phyloP scores from a whole-genome alignment of 2,329 filamentous ascomycete genomes.

The Hymenoscyphus fraxineus region DNA sequence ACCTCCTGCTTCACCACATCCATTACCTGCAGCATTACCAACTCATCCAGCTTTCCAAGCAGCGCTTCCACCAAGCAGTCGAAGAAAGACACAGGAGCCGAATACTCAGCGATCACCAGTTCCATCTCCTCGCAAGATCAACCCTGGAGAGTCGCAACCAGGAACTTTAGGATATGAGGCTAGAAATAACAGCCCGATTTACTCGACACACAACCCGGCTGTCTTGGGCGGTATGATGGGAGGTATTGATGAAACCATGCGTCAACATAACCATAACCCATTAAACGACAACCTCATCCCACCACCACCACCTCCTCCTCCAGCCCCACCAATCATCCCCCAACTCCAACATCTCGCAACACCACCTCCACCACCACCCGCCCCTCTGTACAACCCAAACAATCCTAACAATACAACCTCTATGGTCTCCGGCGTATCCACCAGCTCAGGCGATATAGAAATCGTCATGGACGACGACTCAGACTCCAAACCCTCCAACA shows the following conservation, averaged over 20 bases:
- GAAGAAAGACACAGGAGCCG: conserved; percentile 28
- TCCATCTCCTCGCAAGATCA: conserved; percentile 31
- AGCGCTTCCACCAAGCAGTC: conserved; percentile 35
- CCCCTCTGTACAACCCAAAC: conserved; percentile 45
- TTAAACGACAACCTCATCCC: conserved; percentile 49
- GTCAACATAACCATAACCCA: conserved; percentile 34
- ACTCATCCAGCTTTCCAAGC: conserved; percentile 43
- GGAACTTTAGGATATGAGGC: conserved; percentile 33
- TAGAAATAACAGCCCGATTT: conserved; percentile 29
- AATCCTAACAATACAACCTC: conserved; percentile 36
- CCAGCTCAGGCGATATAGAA: conserved; percentile 56
- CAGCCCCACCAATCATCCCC: conserved; percentile 51
- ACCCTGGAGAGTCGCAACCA: conserved; percentile 31
- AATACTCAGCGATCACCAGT: conserved; percentile 19
- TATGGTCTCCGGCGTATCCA: conserved; percentile 43
- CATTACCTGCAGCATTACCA: conserved; percentile 34
- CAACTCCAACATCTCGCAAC: conserved; percentile 60
- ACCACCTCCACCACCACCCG: conserved; percentile 59
- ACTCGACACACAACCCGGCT: conserved; percentile 20
- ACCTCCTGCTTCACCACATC: conserved; percentile 32
- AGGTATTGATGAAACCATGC: conserved; percentile 44
- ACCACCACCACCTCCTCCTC: conserved; percentile 51
- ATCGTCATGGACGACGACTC: conserved; percentile 60
- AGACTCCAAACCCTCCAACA: conserved; percentile 19
- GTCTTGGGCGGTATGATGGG: conserved; percentile 35